Percentiles rank a stretch among this genome's conserved stretches.
phyloP scores from a whole-genome alignment of 768 basidiomycete genomes.

The Tephrocybe sp. region DNA sequence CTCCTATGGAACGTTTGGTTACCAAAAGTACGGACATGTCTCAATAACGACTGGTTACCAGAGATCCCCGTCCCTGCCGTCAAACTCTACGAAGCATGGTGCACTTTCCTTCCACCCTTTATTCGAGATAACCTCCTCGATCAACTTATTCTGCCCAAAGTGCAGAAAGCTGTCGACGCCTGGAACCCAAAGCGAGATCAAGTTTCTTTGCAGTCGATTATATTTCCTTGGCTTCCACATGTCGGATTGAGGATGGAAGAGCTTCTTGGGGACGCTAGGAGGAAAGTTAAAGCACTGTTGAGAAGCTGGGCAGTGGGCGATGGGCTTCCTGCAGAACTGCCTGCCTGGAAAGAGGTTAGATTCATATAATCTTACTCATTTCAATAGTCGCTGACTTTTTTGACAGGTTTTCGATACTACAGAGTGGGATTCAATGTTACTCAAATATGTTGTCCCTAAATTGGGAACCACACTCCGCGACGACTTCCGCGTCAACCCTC shows the following conservation, averaged over 20 bases:
- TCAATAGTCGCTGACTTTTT: neutral
- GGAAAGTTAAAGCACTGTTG: constrained; percentile 80
- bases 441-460: constrained; percentile 92
- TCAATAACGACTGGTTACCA: constrained; percentile 95
- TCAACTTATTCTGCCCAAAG: constrained; percentile 92
- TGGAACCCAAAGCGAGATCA: constrained; percentile 70
- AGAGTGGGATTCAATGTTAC: constrained; percentile 90
- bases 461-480: constrained; percentile 79
- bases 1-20: constrained; percentile 95
- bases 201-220: constrained; percentile 68
- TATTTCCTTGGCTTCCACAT: constrained; percentile 96
- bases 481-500: constrained; percentile 88
- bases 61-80: constrained; percentile 71
- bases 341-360: constrained; percentile 79
- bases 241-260: constrained; percentile 81
- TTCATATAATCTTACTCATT: neutral
- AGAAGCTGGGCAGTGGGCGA: constrained; percentile 74
- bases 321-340: constrained; percentile 70
- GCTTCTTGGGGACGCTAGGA: constrained; percentile 80
- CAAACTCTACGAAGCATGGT: constrained; percentile 86
- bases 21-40: constrained; percentile 86
- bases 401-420: constrained; percentile 65
- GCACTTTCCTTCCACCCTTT: constrained; percentile 82
- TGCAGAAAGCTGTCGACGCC: constrained; percentile 76
- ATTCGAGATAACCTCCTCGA: constrained; percentile 94